A percentile compares a stretch with the other conserved stretches of the same genome.
These are phyloP conservation scores for Vitis hybrid DNA, from an alignment of 177 flowering plant genomes.

Conservation along the genomic window DNA sequence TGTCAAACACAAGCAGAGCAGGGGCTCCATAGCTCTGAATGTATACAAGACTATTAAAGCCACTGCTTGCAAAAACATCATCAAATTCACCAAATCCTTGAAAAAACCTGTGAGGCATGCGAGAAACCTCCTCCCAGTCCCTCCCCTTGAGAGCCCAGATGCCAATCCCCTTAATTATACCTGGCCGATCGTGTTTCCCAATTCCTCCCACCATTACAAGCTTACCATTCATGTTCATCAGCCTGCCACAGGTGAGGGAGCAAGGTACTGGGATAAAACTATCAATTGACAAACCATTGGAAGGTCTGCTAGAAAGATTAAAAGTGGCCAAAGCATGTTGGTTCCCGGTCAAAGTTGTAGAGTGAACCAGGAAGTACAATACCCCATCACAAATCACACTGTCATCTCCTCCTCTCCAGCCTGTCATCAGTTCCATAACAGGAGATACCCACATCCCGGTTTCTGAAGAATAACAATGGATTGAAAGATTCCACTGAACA, in stretches of 20 bases:
- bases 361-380: constrained; percentile 73
- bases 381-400: constrained; percentile 76
- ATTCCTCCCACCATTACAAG: constrained; percentile 77
- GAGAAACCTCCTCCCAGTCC: constrained; percentile 59
- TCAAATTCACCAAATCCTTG: constrained; percentile 85
- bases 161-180: constrained; percentile 74
- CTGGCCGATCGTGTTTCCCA: constrained; percentile 61
- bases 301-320: constrained; percentile 33
- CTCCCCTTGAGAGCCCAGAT: constrained; percentile 60
- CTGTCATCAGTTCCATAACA: constrained; percentile 59
- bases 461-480: constrained; percentile 68
- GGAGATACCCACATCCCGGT: constrained; percentile 62
- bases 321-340: constrained; percentile 53
- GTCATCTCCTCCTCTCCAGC: constrained; percentile 95
- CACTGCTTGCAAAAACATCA: constrained; percentile 73
- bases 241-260: constrained; percentile 63
- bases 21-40: constrained; percentile 75
- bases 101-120: constrained; percentile 67
- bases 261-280: constrained; percentile 60
- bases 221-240: constrained; percentile 65
- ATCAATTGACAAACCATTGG: constrained; percentile 35
- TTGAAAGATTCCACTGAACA: constrained; percentile 83
- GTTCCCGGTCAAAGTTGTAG: constrained; percentile 50
- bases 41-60: constrained; percentile 55
- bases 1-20: constrained; percentile 51